Base-by-base conservation (phyloP, 257 asterid genomes). In the Misopates orontium region DNA sequence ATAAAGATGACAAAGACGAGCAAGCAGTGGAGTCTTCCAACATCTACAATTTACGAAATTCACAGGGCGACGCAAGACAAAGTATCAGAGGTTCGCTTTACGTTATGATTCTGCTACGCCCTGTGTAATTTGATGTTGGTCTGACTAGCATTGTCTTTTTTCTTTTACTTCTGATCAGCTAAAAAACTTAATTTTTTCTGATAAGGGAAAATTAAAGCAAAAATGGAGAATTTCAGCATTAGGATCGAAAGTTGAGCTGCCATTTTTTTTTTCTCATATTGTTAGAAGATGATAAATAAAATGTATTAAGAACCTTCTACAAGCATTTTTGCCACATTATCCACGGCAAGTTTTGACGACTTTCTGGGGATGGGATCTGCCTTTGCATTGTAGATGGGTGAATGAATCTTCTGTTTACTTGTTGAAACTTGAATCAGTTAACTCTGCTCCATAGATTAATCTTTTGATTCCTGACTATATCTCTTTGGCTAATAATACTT, bases 71-170 rank as follows among this genome's bases (percentile, higher is more conserved):
- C 70, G 68, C 77, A 47, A 75, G 75, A 62, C 66, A 70, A 75
- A 68, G 70, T 67, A 59, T 72, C 5, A 79, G 73, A 83, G 96
- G 96, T 92, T 73, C 67, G 66, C 60, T 62, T 63, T 48, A 21
- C 59, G 42, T 59, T 71, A 60, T 75, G 42, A 47, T 52, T 56
- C 73, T n/a, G n/a, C n/a, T n/a, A n/a, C n/a, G n/a, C n/a, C n/a
- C n/a, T 73, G 58, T 41, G 39, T 73, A 63, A 22, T 57, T 51
- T 67, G n/a, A n/a, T n/a, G n/a, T n/a, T n/a, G n/a, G n/a, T n/a
- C n/a, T n/a, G n/a, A n/a, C n/a, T n/a, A n/a, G n/a, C n/a, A n/a
- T n/a, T n/a, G n/a, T n/a, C n/a, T n/a, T n/a, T n/a, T n/a, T n/a
- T n/a, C n/a, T n/a, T n/a, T n/a, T n/a, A n/a, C n/a, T n/a, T n/a